These are phyloP conservation scores for Tulasnella sp. DNA, from an alignment of 768 basidiomycete genomes.

Conservation along the genomic window DNA sequence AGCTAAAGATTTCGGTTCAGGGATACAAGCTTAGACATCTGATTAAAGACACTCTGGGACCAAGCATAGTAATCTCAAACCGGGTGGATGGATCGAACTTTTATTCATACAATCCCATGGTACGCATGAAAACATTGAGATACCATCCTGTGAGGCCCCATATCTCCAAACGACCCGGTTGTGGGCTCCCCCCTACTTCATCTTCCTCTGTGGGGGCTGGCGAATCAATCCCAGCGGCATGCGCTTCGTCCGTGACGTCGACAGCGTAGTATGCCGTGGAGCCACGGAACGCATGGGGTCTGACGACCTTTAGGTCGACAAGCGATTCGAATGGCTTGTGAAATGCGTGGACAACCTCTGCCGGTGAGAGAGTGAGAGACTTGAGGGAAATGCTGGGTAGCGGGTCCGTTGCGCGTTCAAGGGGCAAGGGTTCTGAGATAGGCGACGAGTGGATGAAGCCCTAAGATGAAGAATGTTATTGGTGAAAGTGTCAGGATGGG, in stretches of 20 bases:
- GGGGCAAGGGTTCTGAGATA: not conserved
- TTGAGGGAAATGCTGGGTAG: slow-evolving; percentile 54
- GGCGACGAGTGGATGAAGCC: slow-evolving; percentile 18
- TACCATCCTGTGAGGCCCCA: slow-evolving; percentile 88
- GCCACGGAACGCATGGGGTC: slow-evolving; percentile 49
- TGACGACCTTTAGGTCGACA: slow-evolving; percentile 42
- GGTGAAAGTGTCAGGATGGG: not conserved
- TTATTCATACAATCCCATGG: slow-evolving; percentile 6
- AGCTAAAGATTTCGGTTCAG: too few relatives aligned
- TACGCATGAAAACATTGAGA: slow-evolving; percentile 49
- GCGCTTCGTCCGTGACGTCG: slow-evolving; percentile 54
- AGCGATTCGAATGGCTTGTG: slow-evolving; percentile 58
- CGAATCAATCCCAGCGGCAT: slow-evolving; percentile 14
- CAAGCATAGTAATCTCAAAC: too few relatives aligned
- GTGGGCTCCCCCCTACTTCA: slow-evolving; percentile 32
- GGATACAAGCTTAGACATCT: too few relatives aligned
- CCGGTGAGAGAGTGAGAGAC: slow-evolving; percentile 42
- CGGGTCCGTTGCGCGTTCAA: slow-evolving; percentile 28
- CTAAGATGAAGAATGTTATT: slow-evolving; percentile 27
- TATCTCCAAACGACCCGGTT: slow-evolving; percentile 49
- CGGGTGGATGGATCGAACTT: too few relatives aligned
- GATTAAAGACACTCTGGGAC: not conserved
- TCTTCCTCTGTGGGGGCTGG: slow-evolving; percentile 27
- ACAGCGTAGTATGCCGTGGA: slow-evolving; percentile 55
- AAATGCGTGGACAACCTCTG: slow-evolving; percentile 63